These are phyloP conservation scores for Akanthomyces muscarius DNA, from an alignment of 2,329 filamentous ascomycete species.

Conservation along the genomic window DNA sequence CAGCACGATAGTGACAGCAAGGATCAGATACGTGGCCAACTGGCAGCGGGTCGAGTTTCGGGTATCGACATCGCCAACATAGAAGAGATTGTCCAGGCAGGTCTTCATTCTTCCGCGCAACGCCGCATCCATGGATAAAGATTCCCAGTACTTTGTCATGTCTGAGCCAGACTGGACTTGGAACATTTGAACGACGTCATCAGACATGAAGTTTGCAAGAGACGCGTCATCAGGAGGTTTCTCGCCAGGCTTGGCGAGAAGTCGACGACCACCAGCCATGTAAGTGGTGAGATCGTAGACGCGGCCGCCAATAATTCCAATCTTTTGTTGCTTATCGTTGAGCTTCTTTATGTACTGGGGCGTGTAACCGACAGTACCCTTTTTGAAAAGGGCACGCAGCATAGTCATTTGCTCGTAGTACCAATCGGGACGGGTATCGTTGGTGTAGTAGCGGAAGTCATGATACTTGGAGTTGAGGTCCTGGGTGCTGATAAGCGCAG, in stretches of 20 bases:
- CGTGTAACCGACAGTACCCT: slow-evolving; percentile 83
- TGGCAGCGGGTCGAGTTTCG: slow-evolving; percentile 79
- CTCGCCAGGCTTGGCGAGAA: slow-evolving; percentile 54
- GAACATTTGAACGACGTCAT: slow-evolving; percentile 71
- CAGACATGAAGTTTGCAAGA: slow-evolving; percentile 77
- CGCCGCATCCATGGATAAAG: slow-evolving; percentile 54
- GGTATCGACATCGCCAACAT: slow-evolving; percentile 86
- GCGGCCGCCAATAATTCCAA: slow-evolving; percentile 73
- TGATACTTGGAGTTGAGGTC: slow-evolving; percentile 81
- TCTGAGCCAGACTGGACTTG: slow-evolving; percentile 71
- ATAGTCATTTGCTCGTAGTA: slow-evolving; percentile 83
- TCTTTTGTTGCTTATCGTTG: slow-evolving; percentile 58
- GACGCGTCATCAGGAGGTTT: slow-evolving; percentile 42
- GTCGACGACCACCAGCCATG: slow-evolving; percentile 65
- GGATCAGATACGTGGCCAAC: slow-evolving; percentile 84
- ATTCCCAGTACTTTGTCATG: slow-evolving; percentile 77
- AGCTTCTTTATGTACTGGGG: slow-evolving; percentile 70
- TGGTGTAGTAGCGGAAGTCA: slow-evolving; percentile 82
- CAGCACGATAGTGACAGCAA: slow-evolving; percentile 78
- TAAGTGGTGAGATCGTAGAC: slow-evolving; percentile 93
- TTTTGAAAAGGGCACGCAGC: slow-evolving; percentile 74
- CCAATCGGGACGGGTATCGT: slow-evolving; percentile 84
- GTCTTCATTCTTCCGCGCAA: slow-evolving; percentile 66
- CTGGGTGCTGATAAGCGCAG: slow-evolving; percentile 57
- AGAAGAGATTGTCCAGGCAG: slow-evolving; percentile 93